These are phyloP conservation scores for Cucumis hystrix DNA, from an alignment of 306 rosid species.

Conservation along the genomic window DNA sequence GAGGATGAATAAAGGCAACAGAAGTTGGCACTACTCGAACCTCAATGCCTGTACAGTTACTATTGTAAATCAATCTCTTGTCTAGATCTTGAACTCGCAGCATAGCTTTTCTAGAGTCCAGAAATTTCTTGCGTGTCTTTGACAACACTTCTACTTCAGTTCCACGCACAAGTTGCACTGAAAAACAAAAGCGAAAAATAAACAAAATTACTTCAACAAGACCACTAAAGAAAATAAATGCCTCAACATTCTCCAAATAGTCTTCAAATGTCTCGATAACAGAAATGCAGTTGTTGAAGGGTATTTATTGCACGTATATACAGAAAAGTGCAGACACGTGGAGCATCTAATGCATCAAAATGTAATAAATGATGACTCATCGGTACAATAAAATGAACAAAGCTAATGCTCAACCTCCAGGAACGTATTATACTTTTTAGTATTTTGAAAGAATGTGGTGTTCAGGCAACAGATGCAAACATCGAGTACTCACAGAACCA, in stretches of 20 bases:
- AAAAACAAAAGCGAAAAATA: not conserved
- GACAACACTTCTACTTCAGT: conserved; percentile 91
- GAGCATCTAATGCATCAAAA: not conserved
- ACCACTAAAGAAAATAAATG: not conserved
- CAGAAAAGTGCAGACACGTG: not conserved
- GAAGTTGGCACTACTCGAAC: conserved; percentile 62
- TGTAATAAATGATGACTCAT: not conserved
- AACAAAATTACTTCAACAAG: not conserved
- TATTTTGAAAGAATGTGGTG: not conserved
- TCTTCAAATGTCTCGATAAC: not conserved
- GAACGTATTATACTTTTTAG: not conserved
- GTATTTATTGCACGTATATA: not conserved
- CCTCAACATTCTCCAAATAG: not conserved
- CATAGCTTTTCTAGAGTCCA: conserved; percentile 36
- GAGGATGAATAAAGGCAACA: conserved; percentile 75
- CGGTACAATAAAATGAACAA: not conserved
- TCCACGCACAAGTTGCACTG: conserved; percentile 87
- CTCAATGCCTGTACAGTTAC: conserved; percentile 34
- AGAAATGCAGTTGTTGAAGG: not conserved
- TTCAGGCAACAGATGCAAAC: not conserved
- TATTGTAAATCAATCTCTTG: conserved; percentile 33
- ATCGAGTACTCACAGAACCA: not conserved
- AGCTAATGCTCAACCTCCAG: not conserved
- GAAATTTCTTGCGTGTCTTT: conserved; percentile 47
- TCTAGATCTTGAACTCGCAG: conserved; percentile 67